Base-by-base conservation (phyloP, 768 basidiomycete genomes). In the Strobilomyces confusus region DNA sequence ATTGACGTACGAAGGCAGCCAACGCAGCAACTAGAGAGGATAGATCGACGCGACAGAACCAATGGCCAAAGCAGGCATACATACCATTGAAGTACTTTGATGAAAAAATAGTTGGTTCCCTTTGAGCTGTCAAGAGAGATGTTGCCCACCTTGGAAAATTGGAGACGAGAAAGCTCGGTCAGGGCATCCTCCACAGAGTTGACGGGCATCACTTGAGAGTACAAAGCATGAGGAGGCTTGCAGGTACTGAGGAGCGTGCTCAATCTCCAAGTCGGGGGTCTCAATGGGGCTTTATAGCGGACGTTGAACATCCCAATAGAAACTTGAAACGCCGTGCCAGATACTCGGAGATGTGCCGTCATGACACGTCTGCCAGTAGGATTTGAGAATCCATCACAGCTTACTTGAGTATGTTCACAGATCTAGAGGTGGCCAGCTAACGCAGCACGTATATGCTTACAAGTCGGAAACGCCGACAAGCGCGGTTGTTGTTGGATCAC, bases 11-110 rank as follows among this genome's bases (percentile, higher is more conserved):
- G 26, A 66, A 55, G 12, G 23, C 23, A 3, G 56, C 54, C 49
- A 64, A 19, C 0, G 55, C 63, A 44, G 63, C 64, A 14, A 66
- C 63, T 64, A 2, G 20, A 34, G 26, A 38, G 32, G 22, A 29
- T 29, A 29, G 9, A 29, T 9, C 29, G 9, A 29, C 29, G 6
- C 29, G 1, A 29, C 9, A 9, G 34, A 17, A 2, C 15, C 34
- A 3, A 36, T 17, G 15, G 14, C 14, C 15, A 7, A 23, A 26
- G 55, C 19, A 56, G 33, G 3, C 3, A 32, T 7, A 19, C 51
- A 1, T 53, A 63, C 63, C 61, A 12, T 66, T 64, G 11, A 63
- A 36, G 44, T 51, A 56, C 64, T 64, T 29, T 13, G 44, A 25
- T 15, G 17, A 17, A 26, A 4, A 19, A 2, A 6, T 44, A 2